A percentile compares a stretch with the other conserved stretches of the same genome.
phyloP scores from a whole-genome alignment of 192 early-diverging fungal species.

The Podila verticillata region DNA sequence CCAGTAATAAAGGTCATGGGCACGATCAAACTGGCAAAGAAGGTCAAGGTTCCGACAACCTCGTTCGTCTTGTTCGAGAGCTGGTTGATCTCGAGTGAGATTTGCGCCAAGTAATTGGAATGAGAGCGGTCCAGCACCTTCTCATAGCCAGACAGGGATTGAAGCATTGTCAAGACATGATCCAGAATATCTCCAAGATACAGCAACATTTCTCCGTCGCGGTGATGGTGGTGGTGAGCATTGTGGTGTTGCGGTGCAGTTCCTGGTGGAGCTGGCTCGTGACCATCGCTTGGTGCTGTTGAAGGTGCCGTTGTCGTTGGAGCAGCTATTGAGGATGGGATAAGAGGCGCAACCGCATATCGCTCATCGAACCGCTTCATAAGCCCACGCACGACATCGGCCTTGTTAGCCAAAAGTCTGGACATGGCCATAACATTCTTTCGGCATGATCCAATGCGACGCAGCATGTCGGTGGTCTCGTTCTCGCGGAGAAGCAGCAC shows the following conservation, averaged over 20 bases:
- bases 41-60: conserved; percentile 59
- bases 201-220: conserved; percentile 64
- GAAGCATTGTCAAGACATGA: conserved; percentile 81
- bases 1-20: conserved; percentile 73
- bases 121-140: conserved; percentile 73
- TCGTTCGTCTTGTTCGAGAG: conserved; percentile 65
- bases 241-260: neutral
- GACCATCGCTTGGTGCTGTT: neutral
- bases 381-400: conserved; percentile 76
- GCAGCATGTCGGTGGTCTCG: conserved; percentile 82
- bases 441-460: conserved; percentile 75
- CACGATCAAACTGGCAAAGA: conserved; percentile 59
- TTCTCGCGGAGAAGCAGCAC: conserved; percentile 90
- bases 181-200: conserved; percentile 84
- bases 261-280: neutral
- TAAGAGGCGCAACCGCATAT: conserved; percentile 25
- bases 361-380: conserved; percentile 70
- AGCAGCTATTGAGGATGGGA: neutral
- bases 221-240: neutral
- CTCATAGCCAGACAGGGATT: conserved; percentile 78
- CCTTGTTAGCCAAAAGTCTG: conserved; percentile 71
- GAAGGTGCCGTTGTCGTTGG: conserved; percentile 8
- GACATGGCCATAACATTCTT: conserved; percentile 75
- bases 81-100: conserved; percentile 74
- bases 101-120: conserved; percentile 76